Percentiles rank a stretch among this genome's conserved stretches.
These are phyloP conservation scores for Nitzschia sp. DNA, from an alignment of 108 stramenopile species.

Conservation along the genomic window DNA sequence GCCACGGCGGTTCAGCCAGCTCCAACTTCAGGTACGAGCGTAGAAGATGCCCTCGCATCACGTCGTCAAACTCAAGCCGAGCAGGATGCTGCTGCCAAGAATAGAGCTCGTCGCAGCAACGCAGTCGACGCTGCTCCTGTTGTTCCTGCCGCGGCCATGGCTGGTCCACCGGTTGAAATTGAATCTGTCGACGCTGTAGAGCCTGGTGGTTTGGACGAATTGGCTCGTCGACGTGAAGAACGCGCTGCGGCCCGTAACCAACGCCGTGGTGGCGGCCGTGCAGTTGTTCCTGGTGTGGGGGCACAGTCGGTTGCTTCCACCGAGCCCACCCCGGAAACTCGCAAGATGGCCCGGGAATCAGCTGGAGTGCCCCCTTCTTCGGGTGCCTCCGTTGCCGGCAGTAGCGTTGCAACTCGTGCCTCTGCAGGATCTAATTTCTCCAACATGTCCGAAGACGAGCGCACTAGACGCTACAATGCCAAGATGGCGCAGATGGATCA, in stretches of 20 bases:
- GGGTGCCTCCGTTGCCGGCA: not conserved
- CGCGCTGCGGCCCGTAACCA: slow-evolving; percentile 10
- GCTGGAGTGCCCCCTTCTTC: not conserved
- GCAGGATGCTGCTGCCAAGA: not conserved
- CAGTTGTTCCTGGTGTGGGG: not conserved
- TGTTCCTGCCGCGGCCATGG: not conserved
- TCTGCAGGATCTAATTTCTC: slow-evolving; percentile 7
- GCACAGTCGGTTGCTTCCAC: not conserved
- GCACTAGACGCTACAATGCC: slow-evolving; percentile 8
- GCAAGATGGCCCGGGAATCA: not conserved
- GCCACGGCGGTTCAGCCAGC: not conserved
- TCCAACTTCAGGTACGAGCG: not conserved
- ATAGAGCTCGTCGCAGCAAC: not conserved
- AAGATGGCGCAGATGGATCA: slow-evolving; percentile 17
- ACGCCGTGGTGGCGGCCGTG: not conserved
- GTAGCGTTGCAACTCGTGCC: not conserved
- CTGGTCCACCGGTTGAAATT: not conserved
- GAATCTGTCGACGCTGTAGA: not conserved
- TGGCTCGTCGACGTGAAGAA: slow-evolving; percentile 12
- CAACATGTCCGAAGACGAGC: slow-evolving; percentile 21
- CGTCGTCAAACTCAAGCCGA: not conserved
- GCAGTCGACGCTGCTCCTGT: not conserved
- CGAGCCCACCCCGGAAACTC: not conserved
- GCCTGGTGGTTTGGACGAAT: not conserved
- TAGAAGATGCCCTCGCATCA: not conserved